Percentiles rank a stretch among this genome's conserved stretches.
phyloP scores from a whole-genome alignment of 805 yeast genomes.

The Komagataella populi region DNA sequence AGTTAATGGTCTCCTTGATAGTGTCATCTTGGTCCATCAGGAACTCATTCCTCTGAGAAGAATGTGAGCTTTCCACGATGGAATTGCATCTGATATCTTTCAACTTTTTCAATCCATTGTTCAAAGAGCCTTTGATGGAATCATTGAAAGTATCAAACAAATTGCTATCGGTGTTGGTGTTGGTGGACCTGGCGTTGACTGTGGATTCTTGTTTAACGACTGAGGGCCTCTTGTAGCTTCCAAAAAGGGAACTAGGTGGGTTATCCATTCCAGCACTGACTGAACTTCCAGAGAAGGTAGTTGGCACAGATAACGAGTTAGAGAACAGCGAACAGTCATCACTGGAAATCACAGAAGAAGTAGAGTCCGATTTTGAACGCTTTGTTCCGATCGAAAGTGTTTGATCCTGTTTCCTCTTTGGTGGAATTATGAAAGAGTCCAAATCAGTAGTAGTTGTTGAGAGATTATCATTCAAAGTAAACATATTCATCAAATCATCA shows the following conservation, averaged over 20 bases:
- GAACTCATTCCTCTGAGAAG: not conserved
- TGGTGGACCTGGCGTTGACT: not conserved
- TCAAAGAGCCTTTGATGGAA: slow-evolving; percentile 11
- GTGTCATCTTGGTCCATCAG: not conserved
- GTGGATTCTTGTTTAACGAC: not conserved
- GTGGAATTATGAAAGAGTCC: not conserved
- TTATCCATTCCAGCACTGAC: not conserved
- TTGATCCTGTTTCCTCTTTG: not conserved
- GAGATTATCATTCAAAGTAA: not conserved
- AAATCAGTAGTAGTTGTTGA: not conserved
- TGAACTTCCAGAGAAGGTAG: not conserved
- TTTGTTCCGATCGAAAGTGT: not conserved
- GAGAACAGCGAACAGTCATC: not conserved
- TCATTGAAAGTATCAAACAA: slow-evolving; percentile 14
- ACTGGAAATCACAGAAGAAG: not conserved
- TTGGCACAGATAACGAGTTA: not conserved
- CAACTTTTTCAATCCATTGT: slow-evolving; percentile 13
- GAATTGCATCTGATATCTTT: not conserved
- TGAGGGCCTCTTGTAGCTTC: not conserved
- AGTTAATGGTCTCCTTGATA: not conserved
- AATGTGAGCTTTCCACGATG: not conserved
- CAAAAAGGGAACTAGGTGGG: not conserved
- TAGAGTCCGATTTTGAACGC: not conserved
- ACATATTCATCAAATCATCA: not conserved
- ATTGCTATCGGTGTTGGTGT: slow-evolving; percentile 4